Percentiles rank a stretch among this genome's conserved stretches.
phyloP scores from a whole-genome alignment of 306 rosid species.

The Cyclanthera cordifolia region DNA sequence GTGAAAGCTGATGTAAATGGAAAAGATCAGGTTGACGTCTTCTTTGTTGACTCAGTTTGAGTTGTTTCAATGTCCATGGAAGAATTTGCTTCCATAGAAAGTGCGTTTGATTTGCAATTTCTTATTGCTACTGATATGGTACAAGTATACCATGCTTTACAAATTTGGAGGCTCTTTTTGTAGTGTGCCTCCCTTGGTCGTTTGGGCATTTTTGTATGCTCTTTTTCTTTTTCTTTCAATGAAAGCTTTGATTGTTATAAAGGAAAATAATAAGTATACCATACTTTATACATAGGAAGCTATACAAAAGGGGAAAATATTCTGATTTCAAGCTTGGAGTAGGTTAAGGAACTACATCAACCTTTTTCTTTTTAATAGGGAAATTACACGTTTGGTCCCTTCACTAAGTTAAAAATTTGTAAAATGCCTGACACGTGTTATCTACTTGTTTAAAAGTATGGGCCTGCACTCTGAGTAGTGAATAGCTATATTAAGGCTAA shows the following conservation, averaged over 20 bases:
- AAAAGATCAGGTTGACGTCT: constrained; percentile 75
- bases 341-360: background rate
- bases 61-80: background rate
- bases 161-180: no score
- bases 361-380: background rate
- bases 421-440: background rate
- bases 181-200: no score
- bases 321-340: background rate
- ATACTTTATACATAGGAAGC: background rate
- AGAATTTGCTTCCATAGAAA: background rate
- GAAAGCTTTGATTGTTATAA: no score
- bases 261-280: no score
- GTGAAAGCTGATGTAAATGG: constrained; percentile 88
- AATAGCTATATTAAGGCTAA: background rate
- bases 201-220: no score
- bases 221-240: no score
- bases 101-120: background rate
- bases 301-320: background rate
- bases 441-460: background rate
- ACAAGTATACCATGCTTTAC: background rate
- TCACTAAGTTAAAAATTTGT: background rate
- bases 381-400: background rate
- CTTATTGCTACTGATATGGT: background rate
- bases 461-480: background rate
- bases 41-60: background rate